These are phyloP conservation scores for Leccinum glutinopallens DNA, from an alignment of 1,284 basidiomycete genomes.

Conservation along the genomic window DNA sequence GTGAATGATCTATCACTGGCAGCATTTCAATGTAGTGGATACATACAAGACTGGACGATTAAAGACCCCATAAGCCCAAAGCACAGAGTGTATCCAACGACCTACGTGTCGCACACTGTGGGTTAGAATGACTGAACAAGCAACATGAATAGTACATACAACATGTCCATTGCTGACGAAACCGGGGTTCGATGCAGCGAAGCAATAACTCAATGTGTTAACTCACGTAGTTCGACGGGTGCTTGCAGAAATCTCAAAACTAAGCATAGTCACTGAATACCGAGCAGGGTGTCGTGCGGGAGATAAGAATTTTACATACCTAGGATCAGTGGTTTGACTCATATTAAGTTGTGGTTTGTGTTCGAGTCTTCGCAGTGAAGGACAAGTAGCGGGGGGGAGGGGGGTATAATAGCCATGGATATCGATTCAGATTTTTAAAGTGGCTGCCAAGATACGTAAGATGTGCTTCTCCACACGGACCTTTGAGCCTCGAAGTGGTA, in stretches of 20 bases:
- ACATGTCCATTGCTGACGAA: no score
- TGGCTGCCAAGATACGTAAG: no score
- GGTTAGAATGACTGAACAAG: neutral
- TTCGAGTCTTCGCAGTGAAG: neutral
- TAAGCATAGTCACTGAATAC: no score
- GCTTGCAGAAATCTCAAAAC: no score
- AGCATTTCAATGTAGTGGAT: neutral
- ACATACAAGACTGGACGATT: neutral
- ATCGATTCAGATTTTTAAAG: no score
- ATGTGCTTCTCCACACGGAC: no score
- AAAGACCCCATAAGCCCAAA: constrained; percentile 14
- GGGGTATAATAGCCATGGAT: neutral
- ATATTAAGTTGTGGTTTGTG: neutral
- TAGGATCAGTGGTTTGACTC: accelerated
- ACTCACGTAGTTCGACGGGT: accelerated
- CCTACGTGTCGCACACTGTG: neutral
- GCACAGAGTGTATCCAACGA: constrained; percentile 8
- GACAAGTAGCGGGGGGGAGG: neutral
- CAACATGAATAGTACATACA: neutral
- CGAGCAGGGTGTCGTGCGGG: no score
- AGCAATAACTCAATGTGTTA: no score
- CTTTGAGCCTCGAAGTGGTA: no score
- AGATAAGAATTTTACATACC: neutral
- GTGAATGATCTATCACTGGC: no score
- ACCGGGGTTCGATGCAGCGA: no score